Percentiles rank a stretch among this genome's conserved stretches.
Conservation (phyloP, 2,329 filamentous ascomycete genomes). For the Sordariomycetes sp. region DNA sequence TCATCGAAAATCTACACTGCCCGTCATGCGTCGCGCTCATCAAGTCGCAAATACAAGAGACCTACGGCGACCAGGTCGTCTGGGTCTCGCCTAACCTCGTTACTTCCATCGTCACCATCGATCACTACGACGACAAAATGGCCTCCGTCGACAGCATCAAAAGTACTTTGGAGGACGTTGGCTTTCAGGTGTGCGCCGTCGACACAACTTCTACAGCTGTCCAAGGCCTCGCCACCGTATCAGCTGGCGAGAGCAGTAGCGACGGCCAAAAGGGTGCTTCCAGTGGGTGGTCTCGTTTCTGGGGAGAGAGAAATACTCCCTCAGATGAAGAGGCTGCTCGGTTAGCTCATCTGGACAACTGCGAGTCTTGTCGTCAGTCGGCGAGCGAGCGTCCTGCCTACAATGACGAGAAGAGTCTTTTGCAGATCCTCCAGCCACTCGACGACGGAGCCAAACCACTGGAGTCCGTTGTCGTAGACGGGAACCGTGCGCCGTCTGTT, state of each 20-base stretch:
- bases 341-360: no score
- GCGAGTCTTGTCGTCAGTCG: no score
- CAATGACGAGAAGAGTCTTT: not conserved
- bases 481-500: no score
- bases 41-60: conserved; percentile 43
- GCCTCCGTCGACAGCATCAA: conserved; percentile 33
- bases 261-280: no score
- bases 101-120: conserved; percentile 57
- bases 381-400: no score
- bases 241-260: no score
- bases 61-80: conserved; percentile 33
- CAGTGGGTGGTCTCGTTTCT: no score
- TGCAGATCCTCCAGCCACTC: not conserved
- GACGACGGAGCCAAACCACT: not conserved
- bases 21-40: conserved; percentile 64
- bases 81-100: conserved; percentile 64
- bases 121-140: conserved; percentile 32
- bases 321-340: no score
- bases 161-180: conserved; percentile 41
- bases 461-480: not conserved
- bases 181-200: conserved; percentile 48
- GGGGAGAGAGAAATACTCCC: no score
- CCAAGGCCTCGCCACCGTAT: conserved; percentile 4
- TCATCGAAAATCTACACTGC: conserved; percentile 70
- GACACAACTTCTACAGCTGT: conserved; percentile 24